Evolutionary conservation across 2,329 filamentous ascomycete species (phyloP).

Genomic region (Coniochaeta ligniaria): DNA sequence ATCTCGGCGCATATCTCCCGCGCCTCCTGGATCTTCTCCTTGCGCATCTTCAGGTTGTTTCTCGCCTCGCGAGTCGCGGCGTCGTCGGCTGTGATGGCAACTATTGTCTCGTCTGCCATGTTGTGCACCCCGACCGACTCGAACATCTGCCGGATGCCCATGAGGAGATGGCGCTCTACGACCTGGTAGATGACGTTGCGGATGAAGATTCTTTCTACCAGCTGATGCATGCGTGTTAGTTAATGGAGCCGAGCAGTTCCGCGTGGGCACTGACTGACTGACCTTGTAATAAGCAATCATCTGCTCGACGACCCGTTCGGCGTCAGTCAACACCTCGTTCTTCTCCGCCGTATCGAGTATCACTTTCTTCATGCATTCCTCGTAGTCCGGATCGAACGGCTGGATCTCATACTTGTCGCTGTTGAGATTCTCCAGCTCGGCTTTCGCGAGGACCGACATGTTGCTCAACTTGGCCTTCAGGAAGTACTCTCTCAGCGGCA

Average conservation of each 20-base stretch:
- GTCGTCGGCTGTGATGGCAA: conserved; percentile 45
- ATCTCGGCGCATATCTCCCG: conserved; percentile 40
- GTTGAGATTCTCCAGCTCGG: conserved; percentile 35
- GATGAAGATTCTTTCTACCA: conserved; percentile 43
- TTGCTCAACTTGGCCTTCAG: conserved; percentile 40
- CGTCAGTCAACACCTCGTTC: conserved; percentile 34
- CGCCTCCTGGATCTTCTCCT: conserved; percentile 42
- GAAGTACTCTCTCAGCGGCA: conserved; percentile 40
- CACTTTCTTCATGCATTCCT: conserved; percentile 35
- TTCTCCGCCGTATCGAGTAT: conserved; percentile 29
- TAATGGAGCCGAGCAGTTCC: too few species aligned
- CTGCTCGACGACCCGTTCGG: conserved; percentile 46
- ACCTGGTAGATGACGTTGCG: conserved; percentile 46
- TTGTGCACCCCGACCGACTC: conserved; percentile 36
- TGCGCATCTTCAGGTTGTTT: conserved; percentile 37
- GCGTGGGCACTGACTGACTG: not conserved
- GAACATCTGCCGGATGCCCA: conserved; percentile 44
- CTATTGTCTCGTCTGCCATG: conserved; percentile 36
- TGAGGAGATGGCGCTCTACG: conserved; percentile 41
- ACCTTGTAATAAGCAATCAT: conserved; percentile 43
- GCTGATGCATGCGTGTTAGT: conserved; percentile 5
- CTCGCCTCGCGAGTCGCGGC: conserved; percentile 44
- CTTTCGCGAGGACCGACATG: conserved; percentile 36
- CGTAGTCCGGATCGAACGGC: conserved; percentile 46
- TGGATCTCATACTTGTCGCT: conserved; percentile 46